phyloP scores from a whole-genome alignment of 2,329 filamentous ascomycete species.

The Aspergillus ibericus region DNA sequence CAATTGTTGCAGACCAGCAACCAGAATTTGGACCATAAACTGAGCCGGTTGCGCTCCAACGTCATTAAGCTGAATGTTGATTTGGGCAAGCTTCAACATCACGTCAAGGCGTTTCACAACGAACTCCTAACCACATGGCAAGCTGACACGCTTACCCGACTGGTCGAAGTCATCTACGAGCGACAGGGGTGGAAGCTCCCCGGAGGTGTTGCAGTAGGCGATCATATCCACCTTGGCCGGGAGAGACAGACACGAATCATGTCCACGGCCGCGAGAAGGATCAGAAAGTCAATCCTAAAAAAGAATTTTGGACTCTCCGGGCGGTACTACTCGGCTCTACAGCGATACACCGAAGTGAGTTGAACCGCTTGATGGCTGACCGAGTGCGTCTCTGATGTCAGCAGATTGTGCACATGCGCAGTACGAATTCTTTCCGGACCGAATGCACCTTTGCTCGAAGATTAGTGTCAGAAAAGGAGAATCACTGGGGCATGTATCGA shows the following conservation, averaged over 20 bases:
- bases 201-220: slow-evolving; percentile 20
- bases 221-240: slow-evolving; percentile 16
- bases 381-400: slow-evolving; percentile 4
- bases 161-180: slow-evolving; percentile 34
- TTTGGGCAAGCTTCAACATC: slow-evolving; percentile 25
- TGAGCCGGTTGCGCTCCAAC: slow-evolving; percentile 24
- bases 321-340: slow-evolving; percentile 27
- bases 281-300: slow-evolving; percentile 23
- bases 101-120: slow-evolving; percentile 26
- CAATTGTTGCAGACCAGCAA: slow-evolving; percentile 27
- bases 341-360: slow-evolving; percentile 32
- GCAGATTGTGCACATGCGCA: slow-evolving; percentile 33
- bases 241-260: slow-evolving; percentile 27
- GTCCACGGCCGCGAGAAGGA: slow-evolving; percentile 25
- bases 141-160: slow-evolving; percentile 36
- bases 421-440: slow-evolving; percentile 28
- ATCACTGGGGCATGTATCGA: slow-evolving; percentile 22
- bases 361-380: background rate
- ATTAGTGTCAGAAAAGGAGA: slow-evolving; percentile 28
- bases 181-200: slow-evolving; percentile 25
- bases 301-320: slow-evolving; percentile 26
- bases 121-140: slow-evolving; percentile 36
- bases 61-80: slow-evolving; percentile 26
- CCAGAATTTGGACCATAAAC: slow-evolving; percentile 25
- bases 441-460: slow-evolving; percentile 34